Percentiles rank a stretch among this genome's conserved stretches.
Conservation (phyloP, 768 basidiomycete genomes). For the Trametes coccinea region DNA sequence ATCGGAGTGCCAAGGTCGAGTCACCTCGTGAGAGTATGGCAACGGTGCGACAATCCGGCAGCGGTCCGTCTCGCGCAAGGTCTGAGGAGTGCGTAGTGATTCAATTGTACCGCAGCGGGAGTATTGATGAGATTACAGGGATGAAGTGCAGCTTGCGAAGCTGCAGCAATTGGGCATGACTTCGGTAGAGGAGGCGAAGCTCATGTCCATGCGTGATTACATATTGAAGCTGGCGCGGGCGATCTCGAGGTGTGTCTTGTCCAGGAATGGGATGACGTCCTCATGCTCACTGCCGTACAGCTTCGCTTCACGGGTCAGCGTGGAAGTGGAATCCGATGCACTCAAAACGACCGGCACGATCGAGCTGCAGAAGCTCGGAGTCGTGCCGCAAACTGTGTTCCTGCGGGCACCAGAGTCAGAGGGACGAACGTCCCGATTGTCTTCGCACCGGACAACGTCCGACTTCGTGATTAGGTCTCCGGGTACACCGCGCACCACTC, state of each 20-base stretch:
- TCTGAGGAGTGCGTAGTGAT: constrained; percentile 74
- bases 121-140: constrained; percentile 46
- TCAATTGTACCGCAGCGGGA: neutral
- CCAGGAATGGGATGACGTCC: neutral
- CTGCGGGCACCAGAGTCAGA: constrained; percentile 59
- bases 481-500: constrained; percentile 51
- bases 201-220: constrained; percentile 88
- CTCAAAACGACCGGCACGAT: constrained; percentile 67
- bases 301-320: constrained; percentile 62
- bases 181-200: constrained; percentile 75
- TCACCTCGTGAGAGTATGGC: constrained; percentile 74
- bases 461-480: constrained; percentile 42
- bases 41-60: constrained; percentile 56
- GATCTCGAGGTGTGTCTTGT: constrained; percentile 61
- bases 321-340: constrained; percentile 63
- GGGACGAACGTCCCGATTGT: constrained; percentile 40
- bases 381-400: constrained; percentile 91
- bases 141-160: constrained; percentile 72
- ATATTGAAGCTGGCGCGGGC: constrained; percentile 81
- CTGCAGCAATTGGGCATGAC: constrained; percentile 90
- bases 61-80: constrained; percentile 49
- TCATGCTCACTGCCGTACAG: constrained; percentile 38
- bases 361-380: constrained; percentile 83
- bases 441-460: constrained; percentile 20
- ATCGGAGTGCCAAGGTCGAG: constrained; percentile 56